Percentiles rank a stretch among this genome's conserved stretches.
phyloP scores from a whole-genome alignment of 495 filamentous ascomycete genomes.

The Hypomontagnella monticulosa region DNA sequence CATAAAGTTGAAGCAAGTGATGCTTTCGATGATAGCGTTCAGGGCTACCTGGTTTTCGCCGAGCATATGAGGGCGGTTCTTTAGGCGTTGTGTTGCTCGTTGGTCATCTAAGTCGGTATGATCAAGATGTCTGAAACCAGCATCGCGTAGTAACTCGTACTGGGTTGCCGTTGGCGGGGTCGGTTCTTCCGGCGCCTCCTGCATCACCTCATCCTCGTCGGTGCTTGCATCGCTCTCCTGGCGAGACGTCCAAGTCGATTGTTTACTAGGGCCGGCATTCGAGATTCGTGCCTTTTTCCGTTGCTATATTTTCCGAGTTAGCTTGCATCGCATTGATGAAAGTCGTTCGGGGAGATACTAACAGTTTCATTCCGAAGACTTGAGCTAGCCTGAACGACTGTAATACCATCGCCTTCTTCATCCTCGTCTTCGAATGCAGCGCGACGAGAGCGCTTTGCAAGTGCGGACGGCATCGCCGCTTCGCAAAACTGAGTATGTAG shows the following conservation, averaged over 20 bases:
- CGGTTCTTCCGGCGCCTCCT: conserved; percentile 22
- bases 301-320: conserved; percentile 40
- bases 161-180: conserved; percentile 55
- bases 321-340: neutral
- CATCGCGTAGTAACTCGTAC: conserved; percentile 63
- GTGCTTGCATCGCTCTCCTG: conserved; percentile 45
- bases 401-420: conserved; percentile 57
- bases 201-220: conserved; percentile 44
- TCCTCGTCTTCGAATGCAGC: conserved; percentile 50
- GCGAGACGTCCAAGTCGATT: conserved; percentile 37
- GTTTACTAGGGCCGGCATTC: conserved; percentile 32
- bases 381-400: conserved; percentile 57
- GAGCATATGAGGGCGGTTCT: conserved; percentile 59
- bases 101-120: conserved; percentile 69
- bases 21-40: conserved; percentile 82
- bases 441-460: conserved; percentile 60
- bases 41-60: conserved; percentile 79
- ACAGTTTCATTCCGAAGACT: conserved; percentile 58
- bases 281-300: conserved; percentile 59
- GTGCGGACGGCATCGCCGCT: conserved; percentile 48
- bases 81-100: conserved; percentile 76
- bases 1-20: conserved; percentile 94
- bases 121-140: conserved; percentile 60
- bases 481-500: neutral
- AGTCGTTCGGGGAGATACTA: conserved; percentile 20